Conservation (phyloP, 805 yeast species). For the Yarrowia deformans region DNA sequence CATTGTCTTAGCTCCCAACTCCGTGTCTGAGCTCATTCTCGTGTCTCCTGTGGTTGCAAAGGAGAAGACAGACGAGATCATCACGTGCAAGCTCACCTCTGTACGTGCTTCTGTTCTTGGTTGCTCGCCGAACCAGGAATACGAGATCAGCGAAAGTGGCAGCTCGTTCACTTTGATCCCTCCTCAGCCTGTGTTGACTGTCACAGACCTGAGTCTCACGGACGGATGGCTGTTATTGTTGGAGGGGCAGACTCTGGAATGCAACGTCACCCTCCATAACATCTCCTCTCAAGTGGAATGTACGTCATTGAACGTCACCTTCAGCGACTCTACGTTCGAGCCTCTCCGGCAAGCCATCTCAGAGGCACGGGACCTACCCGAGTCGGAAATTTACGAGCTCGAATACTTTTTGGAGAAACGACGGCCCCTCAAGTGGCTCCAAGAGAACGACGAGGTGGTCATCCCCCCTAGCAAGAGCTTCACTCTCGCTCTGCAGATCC, state of each 20-base stretch:
- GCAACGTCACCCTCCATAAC: conserved; percentile 64
- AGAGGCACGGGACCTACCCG: conserved; percentile 57
- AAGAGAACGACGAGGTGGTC: conserved; percentile 14
- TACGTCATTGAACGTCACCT: conserved; percentile 65
- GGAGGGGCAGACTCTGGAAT: conserved; percentile 72
- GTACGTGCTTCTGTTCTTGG: conserved; percentile 39
- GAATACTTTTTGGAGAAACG: conserved; percentile 70
- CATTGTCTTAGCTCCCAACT: conserved; percentile 46
- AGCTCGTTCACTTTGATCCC: conserved; percentile 50
- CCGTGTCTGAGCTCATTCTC: conserved; percentile 45
- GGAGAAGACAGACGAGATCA: conserved; percentile 58
- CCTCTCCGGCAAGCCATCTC: conserved; percentile 62
- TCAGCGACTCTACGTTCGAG: conserved; percentile 76
- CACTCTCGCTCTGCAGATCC: conserved; percentile 62
- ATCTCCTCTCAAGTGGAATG: conserved; percentile 60
- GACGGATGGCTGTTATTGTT: conserved; percentile 76
- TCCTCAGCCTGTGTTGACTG: conserved; percentile 67
- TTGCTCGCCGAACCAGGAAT: conserved; percentile 11
- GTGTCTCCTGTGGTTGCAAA: conserved; percentile 51
- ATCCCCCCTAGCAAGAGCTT: conserved; percentile 54
- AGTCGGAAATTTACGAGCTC: conserved; percentile 73
- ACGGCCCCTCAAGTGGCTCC: conserved; percentile 60
- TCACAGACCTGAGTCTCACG: conserved; percentile 60
- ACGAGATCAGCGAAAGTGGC: not conserved
- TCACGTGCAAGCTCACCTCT: conserved; percentile 60